phyloP scores from a whole-genome alignment of 2,329 filamentous ascomycete genomes.

The Aspergillus versicolor region DNA sequence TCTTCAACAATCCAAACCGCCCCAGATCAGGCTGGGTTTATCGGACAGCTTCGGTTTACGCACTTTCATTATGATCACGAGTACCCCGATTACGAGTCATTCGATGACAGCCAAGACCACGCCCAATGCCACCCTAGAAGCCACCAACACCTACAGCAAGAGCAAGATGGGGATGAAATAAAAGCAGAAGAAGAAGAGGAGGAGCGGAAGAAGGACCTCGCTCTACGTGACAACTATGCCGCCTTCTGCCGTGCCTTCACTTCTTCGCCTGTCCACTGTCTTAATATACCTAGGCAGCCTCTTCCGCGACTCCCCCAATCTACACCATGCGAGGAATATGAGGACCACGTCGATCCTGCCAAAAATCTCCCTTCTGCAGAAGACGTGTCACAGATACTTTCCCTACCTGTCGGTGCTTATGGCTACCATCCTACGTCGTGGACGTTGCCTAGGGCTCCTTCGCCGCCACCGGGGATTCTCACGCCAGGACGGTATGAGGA shows the following conservation, averaged over 20 bases:
- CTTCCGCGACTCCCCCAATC: slow-evolving; percentile 1
- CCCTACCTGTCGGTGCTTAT: slow-evolving; percentile 10
- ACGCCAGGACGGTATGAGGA: slow-evolving; percentile 16
- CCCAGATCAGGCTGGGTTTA: no score
- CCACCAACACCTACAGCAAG: neutral
- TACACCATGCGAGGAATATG: neutral
- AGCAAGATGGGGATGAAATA: neutral
- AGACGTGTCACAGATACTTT: neutral
- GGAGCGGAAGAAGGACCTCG: neutral
- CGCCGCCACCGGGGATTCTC: slow-evolving; percentile 16
- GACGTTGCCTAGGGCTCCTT: slow-evolving; percentile 1
- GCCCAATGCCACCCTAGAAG: neutral
- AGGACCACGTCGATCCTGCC: neutral
- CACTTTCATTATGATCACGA: neutral
- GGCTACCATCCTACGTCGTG: slow-evolving; percentile 10
- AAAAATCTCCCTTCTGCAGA: neutral
- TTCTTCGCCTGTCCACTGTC: neutral
- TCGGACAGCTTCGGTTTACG: neutral
- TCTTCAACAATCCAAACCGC: neutral
- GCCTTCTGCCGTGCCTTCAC: slow-evolving; percentile 17
- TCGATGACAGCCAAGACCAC: neutral
- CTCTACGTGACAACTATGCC: slow-evolving; percentile 10
- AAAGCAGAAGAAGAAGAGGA: neutral
- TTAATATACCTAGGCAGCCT: neutral
- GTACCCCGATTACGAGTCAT: neutral